Evolutionary conservation across 2,329 filamentous ascomycete genomes (phyloP), one percentile per base, ranked within the genome.

Genomic region (Lojkania enalia): DNA sequence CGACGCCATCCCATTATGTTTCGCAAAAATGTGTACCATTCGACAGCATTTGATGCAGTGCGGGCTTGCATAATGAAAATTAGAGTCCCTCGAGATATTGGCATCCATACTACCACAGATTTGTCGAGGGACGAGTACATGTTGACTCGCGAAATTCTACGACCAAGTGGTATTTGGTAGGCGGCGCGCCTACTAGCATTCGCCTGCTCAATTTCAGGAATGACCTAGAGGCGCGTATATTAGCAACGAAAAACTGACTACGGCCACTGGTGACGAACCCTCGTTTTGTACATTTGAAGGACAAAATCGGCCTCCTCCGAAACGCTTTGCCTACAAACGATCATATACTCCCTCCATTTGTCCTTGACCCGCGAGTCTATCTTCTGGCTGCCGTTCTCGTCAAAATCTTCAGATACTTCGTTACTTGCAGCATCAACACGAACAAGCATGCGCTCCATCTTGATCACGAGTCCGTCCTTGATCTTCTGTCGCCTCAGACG

Each of bases 381-480:
- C 49, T 78, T 77, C 47, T 81, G 71, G 49, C 79, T 84, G 35
- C 78, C 76, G 52, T 84, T 85, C 60, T 87, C 84, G 42, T 82
- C 79, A 52, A 81, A 86, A 45, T 85, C 81, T 5, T 78, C 74
- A 1, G 81, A 77, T 6, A 84, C 67, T 3, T 77, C 71, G 51
- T 77, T 74, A 30, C 73, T 57, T 5, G 73, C 76, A 30, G 74
- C 73, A 54, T 85, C 84, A 18, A 85, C 75, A 16, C 81, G 76
- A 15, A 86, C 78, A 16, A 87, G 76, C 84, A 87, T 87, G 47
- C 79, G 81, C 59, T 86, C 83, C 66, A 84, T 83, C 64, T 85
- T 85, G 45, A 86, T 71, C 39, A 86, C 80, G 49, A 84, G 77
- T 4, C 84, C 84, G 53, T 83, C 77, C 38, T 72, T 71, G 33